Evolutionary conservation across 352 stramenopile genomes (phyloP).

Genomic region (Globisporangium cederbergense): DNA sequence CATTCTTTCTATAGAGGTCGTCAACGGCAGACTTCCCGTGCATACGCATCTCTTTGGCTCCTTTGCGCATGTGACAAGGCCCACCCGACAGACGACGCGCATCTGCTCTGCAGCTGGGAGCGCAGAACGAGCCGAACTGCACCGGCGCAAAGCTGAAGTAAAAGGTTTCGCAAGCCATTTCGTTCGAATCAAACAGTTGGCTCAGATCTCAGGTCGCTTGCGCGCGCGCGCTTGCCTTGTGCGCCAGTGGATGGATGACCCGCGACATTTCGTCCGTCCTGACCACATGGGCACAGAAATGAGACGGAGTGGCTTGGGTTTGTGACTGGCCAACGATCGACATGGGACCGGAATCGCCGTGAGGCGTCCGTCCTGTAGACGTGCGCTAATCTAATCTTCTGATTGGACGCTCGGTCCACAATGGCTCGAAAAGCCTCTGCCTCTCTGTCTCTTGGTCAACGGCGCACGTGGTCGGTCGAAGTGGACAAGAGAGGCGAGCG

Average conservation of each 20-base stretch:
- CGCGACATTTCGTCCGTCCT: neutral
- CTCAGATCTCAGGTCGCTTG: too few relatives aligned
- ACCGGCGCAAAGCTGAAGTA: too few relatives aligned
- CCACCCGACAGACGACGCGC: too few relatives aligned
- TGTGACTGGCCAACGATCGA: neutral
- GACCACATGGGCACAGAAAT: neutral
- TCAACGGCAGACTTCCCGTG: too few relatives aligned
- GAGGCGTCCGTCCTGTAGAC: neutral
- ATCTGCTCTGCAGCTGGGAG: too few relatives aligned
- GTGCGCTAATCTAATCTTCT: conserved; percentile 8
- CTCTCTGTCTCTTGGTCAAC: neutral
- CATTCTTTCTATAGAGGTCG: too few relatives aligned
- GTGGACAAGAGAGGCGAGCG: neutral
- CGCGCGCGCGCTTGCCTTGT: neutral
- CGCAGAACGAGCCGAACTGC: too few relatives aligned
- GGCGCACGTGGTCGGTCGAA: neutral
- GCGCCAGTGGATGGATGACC: neutral
- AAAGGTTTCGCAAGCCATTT: too few relatives aligned
- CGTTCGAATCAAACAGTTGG: too few relatives aligned
- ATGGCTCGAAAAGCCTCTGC: neutral
- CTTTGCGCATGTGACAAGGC: too few relatives aligned
- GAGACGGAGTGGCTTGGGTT: neutral
- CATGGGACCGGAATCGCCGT: neutral
- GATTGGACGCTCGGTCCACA: neutral
- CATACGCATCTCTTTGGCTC: too few relatives aligned